A percentile compares a stretch with the other conserved stretches of the same genome.
These are phyloP conservation scores for Nepenthes gracilis DNA, from an alignment of 148 eudicot species.

Conservation along the genomic window DNA sequence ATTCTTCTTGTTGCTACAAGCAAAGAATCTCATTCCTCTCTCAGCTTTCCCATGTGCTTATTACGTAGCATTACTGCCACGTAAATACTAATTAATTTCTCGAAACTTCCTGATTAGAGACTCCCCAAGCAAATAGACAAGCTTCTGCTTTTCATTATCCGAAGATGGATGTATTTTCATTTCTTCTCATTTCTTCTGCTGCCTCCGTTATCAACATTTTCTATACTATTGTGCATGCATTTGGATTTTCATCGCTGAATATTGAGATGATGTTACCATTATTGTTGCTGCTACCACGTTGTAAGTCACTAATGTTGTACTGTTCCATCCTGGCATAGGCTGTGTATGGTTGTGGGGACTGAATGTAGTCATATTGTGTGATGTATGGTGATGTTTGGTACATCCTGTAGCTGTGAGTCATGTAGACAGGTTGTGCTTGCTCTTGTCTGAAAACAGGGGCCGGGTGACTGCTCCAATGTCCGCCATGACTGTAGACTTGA, in stretches of 20 bases:
- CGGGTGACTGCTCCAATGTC: conserved; percentile 13
- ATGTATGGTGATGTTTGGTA: conserved; percentile 47
- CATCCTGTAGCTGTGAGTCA: conserved; percentile 49
- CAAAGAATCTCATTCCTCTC: too few species aligned
- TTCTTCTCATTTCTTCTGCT: neutral
- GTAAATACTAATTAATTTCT: too few species aligned
- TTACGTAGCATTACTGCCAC: too few species aligned
- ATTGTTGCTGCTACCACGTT: conserved; percentile 13
- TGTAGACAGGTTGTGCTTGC: conserved; percentile 25
- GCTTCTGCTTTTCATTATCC: neutral
- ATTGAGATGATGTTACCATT: conserved; percentile 55
- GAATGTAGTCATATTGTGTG: conserved; percentile 42
- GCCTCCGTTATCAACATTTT: neutral
- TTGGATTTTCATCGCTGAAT: conserved; percentile 96
- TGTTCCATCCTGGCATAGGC: conserved; percentile 24
- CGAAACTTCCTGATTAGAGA: too few species aligned
- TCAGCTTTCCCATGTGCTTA: too few species aligned
- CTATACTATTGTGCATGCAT: conserved; percentile 76
- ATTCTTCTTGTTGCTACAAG: too few species aligned
- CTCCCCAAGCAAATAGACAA: neutral
- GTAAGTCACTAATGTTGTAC: conserved; percentile 14
- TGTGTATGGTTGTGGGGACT: conserved; percentile 11
- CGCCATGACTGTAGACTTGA: conserved; percentile 9
- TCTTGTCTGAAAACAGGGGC: conserved; percentile 4
- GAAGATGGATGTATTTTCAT: too few species aligned